Evolutionary conservation across 768 basidiomycete genomes (phyloP).

Genomic region (Mycena galopus): DNA sequence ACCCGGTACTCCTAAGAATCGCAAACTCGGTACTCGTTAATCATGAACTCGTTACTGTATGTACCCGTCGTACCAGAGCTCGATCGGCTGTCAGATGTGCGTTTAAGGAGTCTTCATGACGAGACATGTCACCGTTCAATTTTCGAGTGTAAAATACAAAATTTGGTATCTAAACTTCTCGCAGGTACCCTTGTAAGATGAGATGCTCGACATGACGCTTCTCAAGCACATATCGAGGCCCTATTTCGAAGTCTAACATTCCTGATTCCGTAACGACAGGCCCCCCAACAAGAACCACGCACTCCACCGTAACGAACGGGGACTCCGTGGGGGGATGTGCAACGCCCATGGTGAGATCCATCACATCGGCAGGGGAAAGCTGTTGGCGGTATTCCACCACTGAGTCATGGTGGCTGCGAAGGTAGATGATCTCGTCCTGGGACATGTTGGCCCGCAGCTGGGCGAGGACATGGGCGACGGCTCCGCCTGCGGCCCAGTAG

Average conservation of each 20-base stretch:
- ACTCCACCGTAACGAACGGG: neutral
- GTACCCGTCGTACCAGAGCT: neutral
- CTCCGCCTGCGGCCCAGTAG: neutral
- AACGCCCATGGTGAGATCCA: neutral
- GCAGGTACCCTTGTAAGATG: conserved; percentile 1
- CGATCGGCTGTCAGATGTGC: neutral
- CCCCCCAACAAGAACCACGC: neutral
- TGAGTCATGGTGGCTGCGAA: neutral
- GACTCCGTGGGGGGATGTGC: neutral
- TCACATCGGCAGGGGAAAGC: neutral
- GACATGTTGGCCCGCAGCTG: neutral
- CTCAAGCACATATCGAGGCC: neutral
- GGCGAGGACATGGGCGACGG: neutral
- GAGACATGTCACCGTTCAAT: no score
- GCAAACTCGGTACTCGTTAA: neutral
- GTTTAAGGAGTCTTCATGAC: no score
- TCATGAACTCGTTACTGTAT: neutral
- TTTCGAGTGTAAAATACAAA: neutral
- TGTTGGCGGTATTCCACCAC: neutral
- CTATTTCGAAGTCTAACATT: neutral
- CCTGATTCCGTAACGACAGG: neutral
- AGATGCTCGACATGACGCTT: neutral
- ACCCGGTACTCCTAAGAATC: neutral
- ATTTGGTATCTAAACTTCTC: neutral
- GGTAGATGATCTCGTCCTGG: neutral